Evolutionary conservation across 1,284 basidiomycete genomes (phyloP), one percentile per base, ranked within the genome.

Genomic region (Microbotryum saponariae): DNA sequence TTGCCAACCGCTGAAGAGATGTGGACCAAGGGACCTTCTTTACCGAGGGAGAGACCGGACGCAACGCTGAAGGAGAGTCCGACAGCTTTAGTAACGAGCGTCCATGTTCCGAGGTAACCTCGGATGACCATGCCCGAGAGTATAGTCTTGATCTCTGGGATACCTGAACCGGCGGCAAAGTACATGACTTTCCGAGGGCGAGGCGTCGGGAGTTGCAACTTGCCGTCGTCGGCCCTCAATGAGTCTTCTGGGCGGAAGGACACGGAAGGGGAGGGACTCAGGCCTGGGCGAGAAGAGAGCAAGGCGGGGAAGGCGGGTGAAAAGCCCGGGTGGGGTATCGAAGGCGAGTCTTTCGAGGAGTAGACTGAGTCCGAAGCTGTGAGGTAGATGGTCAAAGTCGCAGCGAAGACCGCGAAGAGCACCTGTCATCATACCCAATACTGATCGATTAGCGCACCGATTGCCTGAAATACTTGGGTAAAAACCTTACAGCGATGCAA

Each of bases 61-160:
- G 88, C 92, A 23, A 96, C 92, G 6, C 89, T 89, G 5, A 98
- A 79, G 1, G 93, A 85, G 60, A 98, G 76, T 6, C 93, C 94
- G 45, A 94, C 80, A 16, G 86, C 82, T 75, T 98, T 98, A n/a
- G 89, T 91, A 72, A 91, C 61, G 2, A 69, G 77, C 0, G 89
- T 91, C 67, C 91, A 86, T 49, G 82, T 85, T 33, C 94, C 94
- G 47, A 98, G 85, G 74, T 96, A 98, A 23, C 94, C 94, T 72
- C 96, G 91, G 64, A 98, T 97, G 21, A 97, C 93, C 71, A 97
- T 97, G 21, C 90, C 91, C 56, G 89, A 92, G 46, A 98, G 80
- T 61, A 97, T 96, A 1, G 91, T 93, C 77, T 97, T 98, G 75
- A 97, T 87, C 76, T 97, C 94, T 0, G 93, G 92, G 61, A 97